Percentiles rank a stretch among this genome's conserved stretches.
phyloP scores from a whole-genome alignment of 352 stramenopile genomes.

The Phytophthora capsici region DNA sequence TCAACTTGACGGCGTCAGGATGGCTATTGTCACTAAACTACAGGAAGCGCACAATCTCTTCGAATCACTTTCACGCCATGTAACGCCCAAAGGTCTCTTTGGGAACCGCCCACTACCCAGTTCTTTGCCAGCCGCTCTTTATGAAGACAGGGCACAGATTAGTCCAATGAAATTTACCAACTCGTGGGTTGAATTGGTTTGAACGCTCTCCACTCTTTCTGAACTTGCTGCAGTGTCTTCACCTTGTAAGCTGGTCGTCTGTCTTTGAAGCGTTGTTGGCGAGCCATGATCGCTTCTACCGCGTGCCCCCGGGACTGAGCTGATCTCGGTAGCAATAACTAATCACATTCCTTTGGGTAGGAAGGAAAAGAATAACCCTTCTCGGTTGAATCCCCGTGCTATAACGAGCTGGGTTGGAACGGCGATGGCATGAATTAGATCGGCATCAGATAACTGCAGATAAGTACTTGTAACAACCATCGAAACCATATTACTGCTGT shows the following conservation, averaged over 20 bases:
- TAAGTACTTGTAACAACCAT: background rate
- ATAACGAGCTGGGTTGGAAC: background rate
- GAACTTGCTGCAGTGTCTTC: background rate
- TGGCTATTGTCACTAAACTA: conserved; percentile 8
- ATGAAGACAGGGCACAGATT: conserved; percentile 1
- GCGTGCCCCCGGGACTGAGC: no score
- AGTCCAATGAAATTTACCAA: background rate
- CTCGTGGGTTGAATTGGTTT: background rate
- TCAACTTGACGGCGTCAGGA: background rate
- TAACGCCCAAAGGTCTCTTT: background rate
- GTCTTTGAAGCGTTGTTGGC: no score
- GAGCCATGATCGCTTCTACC: no score
- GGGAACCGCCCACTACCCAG: background rate
- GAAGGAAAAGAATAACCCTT: conserved; percentile 9
- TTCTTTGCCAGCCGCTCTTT: background rate
- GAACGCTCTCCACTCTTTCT: background rate
- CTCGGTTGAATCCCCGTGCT: background rate
- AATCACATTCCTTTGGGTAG: conserved; percentile 10
- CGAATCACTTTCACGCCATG: background rate
- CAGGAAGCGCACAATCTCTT: background rate
- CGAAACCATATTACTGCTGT: no score
- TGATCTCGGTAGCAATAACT: conserved; percentile 3
- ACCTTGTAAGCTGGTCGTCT: no score
- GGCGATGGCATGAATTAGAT: background rate
- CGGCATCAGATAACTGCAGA: background rate